Conservation (phyloP, 441 rosid species). For the Populus hybrid region DNA sequence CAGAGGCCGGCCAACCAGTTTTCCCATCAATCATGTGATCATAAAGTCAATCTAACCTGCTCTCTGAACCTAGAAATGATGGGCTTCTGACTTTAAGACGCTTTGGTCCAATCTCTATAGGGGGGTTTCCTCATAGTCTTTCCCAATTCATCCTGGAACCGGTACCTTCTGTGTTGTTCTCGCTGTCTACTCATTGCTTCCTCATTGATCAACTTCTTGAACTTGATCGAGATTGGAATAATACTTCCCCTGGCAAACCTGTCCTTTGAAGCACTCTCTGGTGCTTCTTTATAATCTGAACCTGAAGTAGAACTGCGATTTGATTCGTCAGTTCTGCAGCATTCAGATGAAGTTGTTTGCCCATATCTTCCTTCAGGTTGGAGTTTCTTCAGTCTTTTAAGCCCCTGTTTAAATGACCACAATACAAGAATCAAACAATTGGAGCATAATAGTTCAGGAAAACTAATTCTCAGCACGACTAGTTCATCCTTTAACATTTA, state of each 20-base stretch:
- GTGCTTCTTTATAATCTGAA: conserved; percentile 31
- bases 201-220: conserved; percentile 40
- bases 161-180: conserved; percentile 38
- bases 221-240: conserved; percentile 47
- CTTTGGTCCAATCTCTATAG: conserved; percentile 61
- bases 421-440: background rate
- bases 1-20: conserved; percentile 29
- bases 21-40: conserved; percentile 21
- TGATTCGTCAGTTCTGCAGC: conserved; percentile 36
- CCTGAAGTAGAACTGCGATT: conserved; percentile 20
- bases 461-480: background rate
- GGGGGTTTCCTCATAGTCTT: conserved; percentile 37
- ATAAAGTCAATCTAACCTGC: conserved; percentile 44
- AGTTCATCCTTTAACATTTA: background rate
- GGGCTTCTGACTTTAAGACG: conserved; percentile 85
- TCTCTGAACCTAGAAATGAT: conserved; percentile 39
- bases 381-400: conserved; percentile 64
- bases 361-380: conserved; percentile 52
- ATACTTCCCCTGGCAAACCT: conserved; percentile 34
- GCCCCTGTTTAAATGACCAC: conserved; percentile 42
- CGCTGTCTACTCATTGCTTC: conserved; percentile 34
- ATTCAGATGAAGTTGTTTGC: conserved; percentile 35
- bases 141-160: conserved; percentile 35
- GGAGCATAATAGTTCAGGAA: background rate
- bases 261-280: conserved; percentile 32